Conservation (phyloP, 371 early-diverging fungal genomes). For the Dichotomocladium elegans region DNA sequence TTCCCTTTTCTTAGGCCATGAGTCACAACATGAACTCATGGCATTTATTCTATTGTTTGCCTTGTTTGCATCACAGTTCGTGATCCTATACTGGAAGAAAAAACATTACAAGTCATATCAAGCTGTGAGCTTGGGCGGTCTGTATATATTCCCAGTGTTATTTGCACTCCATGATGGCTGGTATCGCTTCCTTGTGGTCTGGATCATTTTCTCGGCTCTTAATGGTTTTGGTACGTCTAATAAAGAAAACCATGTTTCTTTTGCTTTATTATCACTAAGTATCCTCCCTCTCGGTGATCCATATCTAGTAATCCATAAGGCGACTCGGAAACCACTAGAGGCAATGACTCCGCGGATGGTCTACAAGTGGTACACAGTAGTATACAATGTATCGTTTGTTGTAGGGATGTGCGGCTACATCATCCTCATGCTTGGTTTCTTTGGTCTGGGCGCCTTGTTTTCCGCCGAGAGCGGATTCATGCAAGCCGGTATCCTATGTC, state of each 20-base stretch:
- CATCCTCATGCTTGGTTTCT: slow-evolving; percentile 54
- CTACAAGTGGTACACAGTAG: slow-evolving; percentile 66
- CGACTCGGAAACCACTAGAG: slow-evolving; percentile 61
- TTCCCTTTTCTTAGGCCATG: slow-evolving; percentile 45
- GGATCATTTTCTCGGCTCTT: slow-evolving; percentile 38
- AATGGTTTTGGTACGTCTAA: slow-evolving; percentile 36
- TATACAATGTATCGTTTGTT: slow-evolving; percentile 62
- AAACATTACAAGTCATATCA: slow-evolving; percentile 76
- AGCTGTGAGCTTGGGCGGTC: slow-evolving; percentile 64
- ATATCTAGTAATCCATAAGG: slow-evolving; percentile 49
- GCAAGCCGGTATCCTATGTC: slow-evolving; percentile 42
- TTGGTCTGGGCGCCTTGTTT: slow-evolving; percentile 49
- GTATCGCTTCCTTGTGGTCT: slow-evolving; percentile 39
- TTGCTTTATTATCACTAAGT: background rate
- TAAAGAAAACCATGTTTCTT: background rate
- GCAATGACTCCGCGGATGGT: slow-evolving; percentile 66
- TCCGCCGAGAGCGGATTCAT: slow-evolving; percentile 38
- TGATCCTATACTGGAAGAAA: slow-evolving; percentile 77
- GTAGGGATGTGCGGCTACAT: slow-evolving; percentile 59
- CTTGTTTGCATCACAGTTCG: slow-evolving; percentile 70
- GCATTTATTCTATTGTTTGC: slow-evolving; percentile 70
- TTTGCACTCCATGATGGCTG: slow-evolving; percentile 52
- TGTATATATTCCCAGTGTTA: slow-evolving; percentile 65
- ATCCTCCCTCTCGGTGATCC: background rate
- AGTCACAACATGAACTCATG: slow-evolving; percentile 72